These are phyloP conservation scores for Phytophthora crassamura DNA, from an alignment of 352 stramenopile species.

Conservation along the genomic window DNA sequence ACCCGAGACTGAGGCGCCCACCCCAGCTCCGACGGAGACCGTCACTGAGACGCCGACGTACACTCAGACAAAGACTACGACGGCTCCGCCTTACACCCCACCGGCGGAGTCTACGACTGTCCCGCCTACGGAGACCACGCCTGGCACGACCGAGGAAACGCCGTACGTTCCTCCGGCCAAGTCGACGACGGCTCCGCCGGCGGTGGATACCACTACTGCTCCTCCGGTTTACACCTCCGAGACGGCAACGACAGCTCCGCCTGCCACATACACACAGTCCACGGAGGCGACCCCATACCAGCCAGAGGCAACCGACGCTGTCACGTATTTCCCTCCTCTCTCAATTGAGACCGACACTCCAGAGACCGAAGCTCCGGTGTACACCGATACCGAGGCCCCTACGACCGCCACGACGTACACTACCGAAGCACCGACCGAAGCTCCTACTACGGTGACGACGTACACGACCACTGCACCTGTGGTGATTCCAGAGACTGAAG, in stretches of 20 bases:
- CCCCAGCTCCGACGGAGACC: conserved; percentile 2
- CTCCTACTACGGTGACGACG: not conserved
- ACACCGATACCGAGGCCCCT: conserved; percentile 7
- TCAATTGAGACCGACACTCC: conserved; percentile 17
- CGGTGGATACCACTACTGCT: not conserved
- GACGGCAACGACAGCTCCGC: not conserved
- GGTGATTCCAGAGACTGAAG: not conserved
- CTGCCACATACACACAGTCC: not conserved
- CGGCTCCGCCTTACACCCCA: conserved; percentile 4
- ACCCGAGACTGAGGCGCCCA: not conserved
- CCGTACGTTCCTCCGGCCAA: conserved; percentile 1
- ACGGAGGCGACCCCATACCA: conserved; percentile 8
- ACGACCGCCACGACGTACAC: not conserved
- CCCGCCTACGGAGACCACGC: not conserved
- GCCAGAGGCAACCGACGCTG: conserved; percentile 3
- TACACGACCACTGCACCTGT: no score
- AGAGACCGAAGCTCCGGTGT: conserved; percentile 17
- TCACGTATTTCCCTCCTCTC: conserved; percentile 14
- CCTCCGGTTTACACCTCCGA: not conserved
- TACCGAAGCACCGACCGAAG: not conserved
- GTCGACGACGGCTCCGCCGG: not conserved
- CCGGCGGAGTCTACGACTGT: not conserved
- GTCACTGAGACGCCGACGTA: not conserved
- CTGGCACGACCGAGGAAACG: not conserved
- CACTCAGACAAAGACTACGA: not conserved